Evolutionary conservation across 176 grass and related monocot species (phyloP).

Genomic region (Juncus inflexus): DNA sequence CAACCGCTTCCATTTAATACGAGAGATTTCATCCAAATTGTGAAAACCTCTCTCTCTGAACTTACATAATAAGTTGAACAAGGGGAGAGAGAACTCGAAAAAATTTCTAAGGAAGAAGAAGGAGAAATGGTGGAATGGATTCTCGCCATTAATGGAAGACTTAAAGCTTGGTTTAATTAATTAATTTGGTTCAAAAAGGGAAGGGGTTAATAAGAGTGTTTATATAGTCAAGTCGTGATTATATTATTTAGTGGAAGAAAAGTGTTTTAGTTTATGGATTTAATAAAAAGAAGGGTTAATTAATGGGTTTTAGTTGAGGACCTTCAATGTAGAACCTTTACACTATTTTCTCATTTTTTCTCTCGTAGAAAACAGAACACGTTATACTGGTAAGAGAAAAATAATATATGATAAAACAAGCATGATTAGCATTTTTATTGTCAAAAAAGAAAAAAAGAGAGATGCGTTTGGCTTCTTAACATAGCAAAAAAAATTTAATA

Average conservation of each 20-base stretch:
- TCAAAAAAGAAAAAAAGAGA: too few species aligned
- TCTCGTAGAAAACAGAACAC: too few species aligned
- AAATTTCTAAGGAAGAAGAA: constrained; percentile 4
- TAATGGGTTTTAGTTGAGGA: neutral
- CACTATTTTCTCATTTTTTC: too few species aligned
- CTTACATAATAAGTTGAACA: constrained; percentile 25
- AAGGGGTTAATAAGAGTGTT: neutral
- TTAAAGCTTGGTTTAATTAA: neutral
- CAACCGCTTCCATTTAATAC: constrained; percentile 69
- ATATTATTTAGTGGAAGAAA: constrained; percentile 5
- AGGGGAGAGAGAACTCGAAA: neutral
- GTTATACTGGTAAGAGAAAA: too few species aligned
- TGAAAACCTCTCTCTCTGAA: constrained; percentile 54
- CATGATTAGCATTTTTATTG: neutral
- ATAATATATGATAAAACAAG: too few species aligned
- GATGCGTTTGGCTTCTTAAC: too few species aligned
- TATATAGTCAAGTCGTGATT: constrained; percentile 6
- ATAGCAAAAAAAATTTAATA: too few species aligned
- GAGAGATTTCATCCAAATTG: constrained; percentile 86
- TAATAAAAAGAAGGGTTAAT: neutral
- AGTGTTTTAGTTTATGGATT: neutral
- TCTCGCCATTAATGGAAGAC: constrained; percentile 27
- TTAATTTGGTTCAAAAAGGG: too few species aligned
- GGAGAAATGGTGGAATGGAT: constrained; percentile 30
- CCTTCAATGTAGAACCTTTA: too few species aligned